Conservation (phyloP, 225 moss, liverwort and hornwort genomes). For the Sphagnum contortum region DNA sequence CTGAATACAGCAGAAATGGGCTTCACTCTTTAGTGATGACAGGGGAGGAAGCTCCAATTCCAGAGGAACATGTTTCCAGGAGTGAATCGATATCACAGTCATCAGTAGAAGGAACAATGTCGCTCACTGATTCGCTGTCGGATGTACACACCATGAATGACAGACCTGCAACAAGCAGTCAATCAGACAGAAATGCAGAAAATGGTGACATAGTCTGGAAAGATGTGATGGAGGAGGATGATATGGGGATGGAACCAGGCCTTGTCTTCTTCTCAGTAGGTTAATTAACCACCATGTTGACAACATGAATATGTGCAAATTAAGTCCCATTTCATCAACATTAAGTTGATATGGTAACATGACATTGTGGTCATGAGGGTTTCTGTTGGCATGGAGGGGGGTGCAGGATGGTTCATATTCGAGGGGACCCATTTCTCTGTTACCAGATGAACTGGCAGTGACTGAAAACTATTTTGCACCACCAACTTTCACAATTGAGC, state of each 20-base stretch:
- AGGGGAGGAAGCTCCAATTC: too few species aligned
- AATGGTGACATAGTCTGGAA: constrained; percentile 23
- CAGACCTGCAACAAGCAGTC: constrained; percentile 20
- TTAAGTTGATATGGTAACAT: too few species aligned
- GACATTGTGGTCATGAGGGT: too few species aligned
- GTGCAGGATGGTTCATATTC: constrained; percentile 94
- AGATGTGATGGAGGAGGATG: constrained; percentile 84
- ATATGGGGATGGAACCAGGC: constrained; percentile 60
- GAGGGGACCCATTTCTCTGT: constrained; percentile 65
- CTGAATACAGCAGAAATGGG: too few species aligned
- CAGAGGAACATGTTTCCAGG: too few species aligned
- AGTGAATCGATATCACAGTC: too few species aligned
- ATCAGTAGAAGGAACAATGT: too few species aligned
- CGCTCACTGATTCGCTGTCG: background rate
- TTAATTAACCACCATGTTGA: background rate
- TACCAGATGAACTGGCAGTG: constrained; percentile 36
- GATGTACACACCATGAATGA: constrained; percentile 2
- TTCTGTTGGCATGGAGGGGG: background rate
- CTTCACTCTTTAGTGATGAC: too few species aligned
- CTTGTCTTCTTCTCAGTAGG: constrained; percentile 85
- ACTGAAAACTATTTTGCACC: constrained; percentile 40
- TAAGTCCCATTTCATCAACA: too few species aligned
- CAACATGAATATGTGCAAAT: background rate
- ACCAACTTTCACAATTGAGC: constrained; percentile 77
- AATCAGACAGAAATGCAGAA: background rate